These are phyloP conservation scores for Luzula sylvatica DNA, from an alignment of 176 grass and related monocot genomes.

Conservation along the genomic window DNA sequence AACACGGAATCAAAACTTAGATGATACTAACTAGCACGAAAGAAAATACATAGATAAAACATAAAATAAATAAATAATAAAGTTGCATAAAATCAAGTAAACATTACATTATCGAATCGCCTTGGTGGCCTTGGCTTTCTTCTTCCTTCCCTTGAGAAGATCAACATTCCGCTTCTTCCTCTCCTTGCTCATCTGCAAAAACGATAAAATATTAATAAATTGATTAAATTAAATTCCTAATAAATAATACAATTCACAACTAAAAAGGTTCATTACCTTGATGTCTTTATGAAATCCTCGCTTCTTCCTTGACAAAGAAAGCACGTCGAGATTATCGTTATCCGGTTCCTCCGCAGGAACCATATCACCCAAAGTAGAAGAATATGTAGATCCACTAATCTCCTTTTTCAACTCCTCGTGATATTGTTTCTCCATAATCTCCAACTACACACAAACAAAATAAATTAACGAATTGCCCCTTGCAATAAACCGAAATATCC, in stretches of 20 bases:
- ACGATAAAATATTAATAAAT: no score
- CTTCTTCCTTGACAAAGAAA: conserved; percentile 58
- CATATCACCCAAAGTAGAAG: conserved; percentile 29
- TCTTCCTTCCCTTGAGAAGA: conserved; percentile 63
- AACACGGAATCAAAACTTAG: no score
- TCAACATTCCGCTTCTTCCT: conserved; percentile 38
- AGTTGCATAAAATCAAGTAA: no score
- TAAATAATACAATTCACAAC: neutral
- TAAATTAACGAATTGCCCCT: no score
- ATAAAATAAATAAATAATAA: no score
- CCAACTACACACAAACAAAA: conserved; percentile 32
- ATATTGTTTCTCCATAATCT: conserved; percentile 71
- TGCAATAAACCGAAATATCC: neutral
- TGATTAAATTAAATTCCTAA: no score
- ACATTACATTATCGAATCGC: conserved; percentile 10
- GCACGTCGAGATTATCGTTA: conserved; percentile 27
- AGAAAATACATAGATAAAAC: no score
- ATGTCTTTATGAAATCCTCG: conserved; percentile 66
- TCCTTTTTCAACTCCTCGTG: conserved; percentile 91
- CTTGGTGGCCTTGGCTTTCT: conserved; percentile 32
- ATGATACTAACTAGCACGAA: no score
- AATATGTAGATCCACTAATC: conserved; percentile 45
- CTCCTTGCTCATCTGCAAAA: conserved; percentile 34
- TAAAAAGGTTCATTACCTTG: conserved; percentile 33
- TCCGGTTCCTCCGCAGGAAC: conserved; percentile 9